Evolutionary conservation across 257 asterid species (phyloP).

Genomic region (Misopates orontium): DNA sequence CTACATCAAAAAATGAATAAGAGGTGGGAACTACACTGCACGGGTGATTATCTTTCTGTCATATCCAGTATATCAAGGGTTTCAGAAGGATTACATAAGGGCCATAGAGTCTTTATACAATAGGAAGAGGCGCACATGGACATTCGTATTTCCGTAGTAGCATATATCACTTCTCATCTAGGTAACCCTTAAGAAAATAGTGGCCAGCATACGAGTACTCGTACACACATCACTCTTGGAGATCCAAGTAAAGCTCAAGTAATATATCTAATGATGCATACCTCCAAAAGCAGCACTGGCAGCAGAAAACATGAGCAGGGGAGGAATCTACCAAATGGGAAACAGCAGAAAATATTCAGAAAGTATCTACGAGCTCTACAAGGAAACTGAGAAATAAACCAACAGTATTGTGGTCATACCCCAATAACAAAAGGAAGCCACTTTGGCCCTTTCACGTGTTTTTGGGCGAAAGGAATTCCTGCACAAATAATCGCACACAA

Average conservation of each 20-base stretch:
- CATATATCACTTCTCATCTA: background rate
- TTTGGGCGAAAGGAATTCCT: constrained; percentile 68
- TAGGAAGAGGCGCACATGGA: background rate
- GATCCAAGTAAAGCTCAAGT: constrained; percentile 7
- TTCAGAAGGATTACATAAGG: background rate
- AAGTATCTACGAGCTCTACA: background rate
- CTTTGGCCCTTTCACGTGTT: constrained; percentile 66
- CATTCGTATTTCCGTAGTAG: background rate
- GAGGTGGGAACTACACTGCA: background rate
- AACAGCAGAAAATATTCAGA: constrained; percentile 14
- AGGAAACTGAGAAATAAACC: background rate
- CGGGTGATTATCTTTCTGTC: background rate
- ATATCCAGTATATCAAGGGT: background rate
- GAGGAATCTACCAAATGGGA: constrained; percentile 55
- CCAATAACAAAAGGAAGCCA: constrained; percentile 72
- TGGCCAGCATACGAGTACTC: background rate
- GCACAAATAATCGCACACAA: constrained; percentile 23
- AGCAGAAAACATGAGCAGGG: constrained; percentile 69
- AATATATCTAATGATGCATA: constrained; percentile 29
- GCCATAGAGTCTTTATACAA: background rate
- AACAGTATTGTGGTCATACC: constrained; percentile 43
- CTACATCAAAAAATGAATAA: background rate
- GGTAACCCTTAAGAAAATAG: background rate
- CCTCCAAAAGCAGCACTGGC: constrained; percentile 95
- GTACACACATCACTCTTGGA: constrained; percentile 14